Evolutionary conservation across 768 basidiomycete species (phyloP), one percentile per base, ranked within the genome.

Genomic region (Trichaptum fuscoviolaceum): DNA sequence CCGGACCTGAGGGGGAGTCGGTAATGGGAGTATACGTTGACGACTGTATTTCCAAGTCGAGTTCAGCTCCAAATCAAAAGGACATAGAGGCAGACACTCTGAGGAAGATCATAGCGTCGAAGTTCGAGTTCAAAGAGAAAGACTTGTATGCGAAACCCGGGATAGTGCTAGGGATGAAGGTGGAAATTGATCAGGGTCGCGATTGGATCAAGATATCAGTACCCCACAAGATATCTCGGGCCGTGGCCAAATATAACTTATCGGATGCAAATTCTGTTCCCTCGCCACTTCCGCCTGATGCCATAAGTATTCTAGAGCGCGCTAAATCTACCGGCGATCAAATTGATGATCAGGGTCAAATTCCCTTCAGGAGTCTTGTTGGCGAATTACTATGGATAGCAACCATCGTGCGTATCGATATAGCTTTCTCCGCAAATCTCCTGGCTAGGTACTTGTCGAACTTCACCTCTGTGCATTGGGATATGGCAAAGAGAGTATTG

Each of bases 311-410:
- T 30, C 63, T 18, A 12, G 42, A 52, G 15, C 42, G 10, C 5
- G 42, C 42, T 20, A n/a, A 18, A 2, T 67, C 70, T 42, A 64
- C n/a, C 6, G 60, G 65, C 26, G 52, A 68, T 26, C 27, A 59
- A 6, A 26, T 66, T 20, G 59, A 27, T 27, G 35, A 35, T 18
- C 65, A 70, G 62, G 57, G 67, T 8, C 65, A 68, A 6, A 27
- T 63, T 5, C 69, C 57, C 6, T 79, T 78, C 58, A 66, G 67
- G 3, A 64, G 74, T 52, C 63, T 69, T 20, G 69, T 80, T 7
- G 75, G 77, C 0, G 73, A 70, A 0, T 67, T 79, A 23, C 72
- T 77, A 62, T 79, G 77, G 63, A 60, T 71, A 18, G 65, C 71
- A 1, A 65, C 73, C 8, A 68, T 68, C 15, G 76, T 73, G 0